A percentile compares a stretch with the other conserved stretches of the same genome.
Evolutionary conservation across 345 rosid genomes (phyloP).

Genomic region (Turnera subulata): DNA sequence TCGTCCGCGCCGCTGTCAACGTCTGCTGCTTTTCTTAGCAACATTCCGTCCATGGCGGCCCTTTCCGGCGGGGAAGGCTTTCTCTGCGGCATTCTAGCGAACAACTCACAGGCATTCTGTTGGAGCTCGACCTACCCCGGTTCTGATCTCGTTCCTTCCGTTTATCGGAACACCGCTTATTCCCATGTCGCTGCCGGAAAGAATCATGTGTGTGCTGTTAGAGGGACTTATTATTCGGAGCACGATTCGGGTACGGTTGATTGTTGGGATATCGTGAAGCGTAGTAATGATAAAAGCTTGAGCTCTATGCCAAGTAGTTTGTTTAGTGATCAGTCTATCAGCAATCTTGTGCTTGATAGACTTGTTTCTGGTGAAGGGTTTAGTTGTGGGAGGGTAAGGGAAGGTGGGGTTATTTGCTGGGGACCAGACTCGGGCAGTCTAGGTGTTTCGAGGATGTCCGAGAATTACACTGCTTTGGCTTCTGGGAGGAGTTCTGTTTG

Average conservation of each 20-base stretch:
- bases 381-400: slow-evolving; percentile 78
- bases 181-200: slow-evolving; percentile 81
- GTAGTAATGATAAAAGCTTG: slow-evolving; percentile 34
- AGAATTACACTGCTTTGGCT: slow-evolving; percentile 43
- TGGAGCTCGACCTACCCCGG: slow-evolving; percentile 49
- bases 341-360: slow-evolving; percentile 44
- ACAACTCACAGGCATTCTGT: slow-evolving; percentile 65
- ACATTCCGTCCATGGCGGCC: slow-evolving; percentile 54
- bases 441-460: slow-evolving; percentile 40
- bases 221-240: slow-evolving; percentile 77
- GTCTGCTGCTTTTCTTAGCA: slow-evolving; percentile 23
- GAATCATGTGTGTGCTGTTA: slow-evolving; percentile 74
- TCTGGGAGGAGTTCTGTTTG: slow-evolving; percentile 54
- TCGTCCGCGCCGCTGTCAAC: slow-evolving; percentile 18
- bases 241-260: slow-evolving; percentile 63
- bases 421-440: slow-evolving; percentile 57
- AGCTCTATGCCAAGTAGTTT: slow-evolving; percentile 30
- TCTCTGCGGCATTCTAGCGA: slow-evolving; percentile 70
- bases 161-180: slow-evolving; percentile 50
- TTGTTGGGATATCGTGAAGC: slow-evolving; percentile 63
- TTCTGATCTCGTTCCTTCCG: slow-evolving; percentile 61
- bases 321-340: slow-evolving; percentile 43
- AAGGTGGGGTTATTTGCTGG: slow-evolving; percentile 73
- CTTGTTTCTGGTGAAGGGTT: slow-evolving; percentile 83
- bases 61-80: slow-evolving; percentile 78